These are phyloP conservation scores for Sonneratia caseolaris DNA, from an alignment of 345 rosid species.

Conservation along the genomic window DNA sequence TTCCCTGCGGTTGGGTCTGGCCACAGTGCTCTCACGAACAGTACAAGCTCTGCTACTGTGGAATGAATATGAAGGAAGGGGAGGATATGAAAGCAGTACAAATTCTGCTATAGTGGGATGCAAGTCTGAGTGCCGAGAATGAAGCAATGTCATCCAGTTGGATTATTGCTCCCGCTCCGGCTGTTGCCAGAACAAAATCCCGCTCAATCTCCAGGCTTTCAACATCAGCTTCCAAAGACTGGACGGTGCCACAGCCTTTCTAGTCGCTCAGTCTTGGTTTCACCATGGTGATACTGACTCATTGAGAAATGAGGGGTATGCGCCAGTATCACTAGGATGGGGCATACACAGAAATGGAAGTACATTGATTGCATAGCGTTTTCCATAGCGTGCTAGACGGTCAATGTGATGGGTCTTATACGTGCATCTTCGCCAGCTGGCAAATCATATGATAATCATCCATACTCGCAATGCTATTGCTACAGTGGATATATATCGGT, in stretches of 20 bases:
- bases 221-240: background rate
- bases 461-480: no score
- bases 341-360: background rate
- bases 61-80: background rate
- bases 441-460: no score
- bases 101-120: background rate
- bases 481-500: no score
- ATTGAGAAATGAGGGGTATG: background rate
- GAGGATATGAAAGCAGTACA: background rate
- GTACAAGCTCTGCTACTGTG: background rate
- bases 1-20: background rate
- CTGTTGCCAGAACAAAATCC: conserved; percentile 1
- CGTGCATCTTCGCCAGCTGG: no score
- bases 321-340: conserved; percentile 1
- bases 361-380: no score
- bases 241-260: background rate
- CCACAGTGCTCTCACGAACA: background rate
- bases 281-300: background rate
- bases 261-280: background rate
- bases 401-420: no score
- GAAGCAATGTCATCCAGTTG: background rate
- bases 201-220: background rate
- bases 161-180: background rate
- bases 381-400: no score
- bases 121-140: background rate